Base-by-base conservation (phyloP, 1,139 yeast species). In the Lodderomyces metapsilosis region DNA sequence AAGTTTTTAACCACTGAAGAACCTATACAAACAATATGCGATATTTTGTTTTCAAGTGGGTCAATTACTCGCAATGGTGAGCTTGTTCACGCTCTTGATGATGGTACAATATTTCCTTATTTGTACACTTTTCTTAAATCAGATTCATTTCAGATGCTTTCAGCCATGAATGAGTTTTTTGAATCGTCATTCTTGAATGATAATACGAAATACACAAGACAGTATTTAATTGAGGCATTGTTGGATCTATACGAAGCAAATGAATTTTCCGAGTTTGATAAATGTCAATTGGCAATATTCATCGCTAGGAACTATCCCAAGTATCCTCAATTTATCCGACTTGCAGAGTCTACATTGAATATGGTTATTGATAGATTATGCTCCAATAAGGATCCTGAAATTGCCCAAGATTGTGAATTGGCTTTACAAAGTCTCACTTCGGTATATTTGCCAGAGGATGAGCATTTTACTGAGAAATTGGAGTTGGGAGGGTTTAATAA, bases 241-340 rank as follows among this genome's bases (percentile, higher is more conserved):
- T 57, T 82, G n/a, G 86, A 81, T 37, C 59, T 80, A 3, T 75
- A 57, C 52, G 68, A 64, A 6, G 61, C 62, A 11, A 63, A 67
- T 33, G 51, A 51, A 4, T 68, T 77, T 33, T 42, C 57, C 2
- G 60, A 58, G 3, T 41, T 43, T 27, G 77, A 78, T 50, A 54
- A 51, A 15, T 59, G 66, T 17, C 74, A 74, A 43, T 61, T 87
- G 43, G 74, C 86, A 12, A 75, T 87, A 5, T 89, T 89, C 53
- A 64, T 89, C 23, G 86, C 88, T 0, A 58, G 91, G 41, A 88
- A 86, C 55, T 80, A 82, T 47, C 82, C 96, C 3, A 88, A 88
- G 57, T 89, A 84, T 56, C 70, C 80, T 3, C 96, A 89, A 58
- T 88, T 84, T 49, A 71, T 89, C 11, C 68, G 87, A 33, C 62